These are phyloP conservation scores for Cytospora paraplurivora DNA, from an alignment of 2,329 filamentous ascomycete genomes.

Conservation along the genomic window DNA sequence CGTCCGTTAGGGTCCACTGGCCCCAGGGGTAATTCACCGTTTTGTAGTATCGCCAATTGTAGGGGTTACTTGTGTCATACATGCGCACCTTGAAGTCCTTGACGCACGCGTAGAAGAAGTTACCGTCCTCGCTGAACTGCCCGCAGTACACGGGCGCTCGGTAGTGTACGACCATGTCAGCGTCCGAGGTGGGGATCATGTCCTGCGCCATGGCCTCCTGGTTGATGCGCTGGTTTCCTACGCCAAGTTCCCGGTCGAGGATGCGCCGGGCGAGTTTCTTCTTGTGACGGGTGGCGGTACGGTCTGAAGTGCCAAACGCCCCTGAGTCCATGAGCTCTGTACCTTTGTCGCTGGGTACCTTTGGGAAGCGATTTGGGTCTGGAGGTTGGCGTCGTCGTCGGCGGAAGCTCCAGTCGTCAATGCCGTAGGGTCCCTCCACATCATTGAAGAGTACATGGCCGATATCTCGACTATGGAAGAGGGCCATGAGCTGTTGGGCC, in stretches of 20 bases:
- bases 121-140: slow-evolving; percentile 94
- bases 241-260: slow-evolving; percentile 78
- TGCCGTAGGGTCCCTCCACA: slow-evolving; percentile 37
- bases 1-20: slow-evolving; percentile 95
- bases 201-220: slow-evolving; percentile 67
- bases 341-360: slow-evolving; percentile 79
- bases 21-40: slow-evolving; percentile 83
- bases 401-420: slow-evolving; percentile 36
- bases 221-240: slow-evolving; percentile 65
- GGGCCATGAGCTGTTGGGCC: slow-evolving; percentile 42
- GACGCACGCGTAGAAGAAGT: slow-evolving; percentile 92
- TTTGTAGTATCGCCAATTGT: slow-evolving; percentile 95
- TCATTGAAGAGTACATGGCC: slow-evolving; percentile 41
- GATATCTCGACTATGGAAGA: slow-evolving; percentile 44
- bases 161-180: slow-evolving; percentile 88
- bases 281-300: slow-evolving; percentile 55
- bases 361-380: slow-evolving; percentile 71
- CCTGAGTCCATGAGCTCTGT: slow-evolving; percentile 79
- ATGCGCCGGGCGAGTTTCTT: slow-evolving; percentile 66
- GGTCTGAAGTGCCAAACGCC: slow-evolving; percentile 71
- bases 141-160: slow-evolving; percentile 87
- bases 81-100: slow-evolving; percentile 94
- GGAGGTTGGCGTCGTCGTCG: slow-evolving; percentile 45
- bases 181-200: slow-evolving; percentile 74
- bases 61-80: slow-evolving; percentile 96